Conservation (phyloP, 768 basidiomycete species). For the Leucosporidium scottii region DNA sequence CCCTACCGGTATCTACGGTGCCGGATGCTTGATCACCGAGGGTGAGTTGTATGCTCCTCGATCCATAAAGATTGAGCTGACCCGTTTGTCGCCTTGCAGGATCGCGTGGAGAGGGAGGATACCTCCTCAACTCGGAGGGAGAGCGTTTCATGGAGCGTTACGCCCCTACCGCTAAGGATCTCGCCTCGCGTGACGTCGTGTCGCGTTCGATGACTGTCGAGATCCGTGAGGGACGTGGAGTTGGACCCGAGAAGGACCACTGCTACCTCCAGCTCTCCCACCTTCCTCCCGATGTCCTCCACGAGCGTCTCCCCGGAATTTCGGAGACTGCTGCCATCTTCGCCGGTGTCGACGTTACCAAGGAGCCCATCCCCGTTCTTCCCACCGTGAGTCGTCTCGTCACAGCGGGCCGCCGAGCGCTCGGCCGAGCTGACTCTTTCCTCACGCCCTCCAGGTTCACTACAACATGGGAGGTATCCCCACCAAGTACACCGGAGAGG, state of each 20-base stretch:
- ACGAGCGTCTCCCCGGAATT: conserved; percentile 95
- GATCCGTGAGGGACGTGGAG: conserved; percentile 96
- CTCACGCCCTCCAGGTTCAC: conserved; percentile 1
- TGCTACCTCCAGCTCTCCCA: conserved; percentile 94
- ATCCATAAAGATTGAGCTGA: not conserved
- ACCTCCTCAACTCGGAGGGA: conserved; percentile 94
- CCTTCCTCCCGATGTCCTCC: conserved; percentile 87
- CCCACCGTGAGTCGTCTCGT: conserved; percentile 67
- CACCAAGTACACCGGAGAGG: conserved; percentile 96
- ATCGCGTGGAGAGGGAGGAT: conserved; percentile 98
- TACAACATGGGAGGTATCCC: conserved; percentile 87
- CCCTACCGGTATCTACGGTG: conserved; percentile 98
- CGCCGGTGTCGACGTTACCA: conserved; percentile 97
- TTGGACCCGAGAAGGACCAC: conserved; percentile 94
- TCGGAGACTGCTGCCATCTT: conserved; percentile 99
- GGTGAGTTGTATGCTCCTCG: conserved; percentile 48
- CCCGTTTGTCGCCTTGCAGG: conserved; percentile 44
- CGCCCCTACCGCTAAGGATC: conserved; percentile 97
- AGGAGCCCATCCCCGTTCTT: conserved; percentile 96
- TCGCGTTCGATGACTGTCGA: conserved; percentile 99
- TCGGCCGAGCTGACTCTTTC: not conserved
- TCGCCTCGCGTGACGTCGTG: conserved; percentile 98
- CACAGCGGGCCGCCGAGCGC: not conserved
- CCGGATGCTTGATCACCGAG: conserved; percentile 97
- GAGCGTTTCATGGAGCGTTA: conserved; percentile 99